These are phyloP conservation scores for Colletotrichum sp. DNA, from an alignment of 2,329 filamentous ascomycete genomes.

Conservation along the genomic window DNA sequence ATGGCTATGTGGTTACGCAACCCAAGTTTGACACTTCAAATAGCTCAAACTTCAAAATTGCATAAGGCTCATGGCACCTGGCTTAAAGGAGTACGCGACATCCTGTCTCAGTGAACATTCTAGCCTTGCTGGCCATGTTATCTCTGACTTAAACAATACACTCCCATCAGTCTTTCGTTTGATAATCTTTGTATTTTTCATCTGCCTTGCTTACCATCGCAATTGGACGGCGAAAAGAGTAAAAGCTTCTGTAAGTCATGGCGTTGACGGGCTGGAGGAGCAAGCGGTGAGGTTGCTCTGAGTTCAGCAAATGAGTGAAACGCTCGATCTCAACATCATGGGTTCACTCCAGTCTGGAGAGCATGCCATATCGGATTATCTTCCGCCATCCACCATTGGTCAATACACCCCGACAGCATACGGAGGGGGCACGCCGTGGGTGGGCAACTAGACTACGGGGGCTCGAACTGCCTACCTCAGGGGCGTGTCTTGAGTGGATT, in stretches of 20 bases:
- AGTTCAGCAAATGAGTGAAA: neutral
- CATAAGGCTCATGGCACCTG: neutral
- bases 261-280: neutral
- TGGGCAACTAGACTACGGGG: neutral
- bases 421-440: neutral
- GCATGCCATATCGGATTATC: neutral
- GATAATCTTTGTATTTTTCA: neutral
- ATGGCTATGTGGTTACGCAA: neutral
- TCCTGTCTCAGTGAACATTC: neutral
- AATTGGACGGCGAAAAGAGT: neutral
- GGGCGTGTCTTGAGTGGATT: neutral
- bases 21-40: neutral
- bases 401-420: neutral
- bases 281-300: neutral
- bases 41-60: neutral
- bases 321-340: neutral
- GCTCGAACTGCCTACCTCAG: neutral
- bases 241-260: neutral
- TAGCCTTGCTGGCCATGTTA: neutral
- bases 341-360: neutral
- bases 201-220: neutral
- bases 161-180: neutral
- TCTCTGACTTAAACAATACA: neutral
- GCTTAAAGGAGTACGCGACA: neutral
- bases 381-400: neutral